These are phyloP conservation scores for Nemania sp. DNA, from an alignment of 2,329 filamentous ascomycete genomes.

Conservation along the genomic window DNA sequence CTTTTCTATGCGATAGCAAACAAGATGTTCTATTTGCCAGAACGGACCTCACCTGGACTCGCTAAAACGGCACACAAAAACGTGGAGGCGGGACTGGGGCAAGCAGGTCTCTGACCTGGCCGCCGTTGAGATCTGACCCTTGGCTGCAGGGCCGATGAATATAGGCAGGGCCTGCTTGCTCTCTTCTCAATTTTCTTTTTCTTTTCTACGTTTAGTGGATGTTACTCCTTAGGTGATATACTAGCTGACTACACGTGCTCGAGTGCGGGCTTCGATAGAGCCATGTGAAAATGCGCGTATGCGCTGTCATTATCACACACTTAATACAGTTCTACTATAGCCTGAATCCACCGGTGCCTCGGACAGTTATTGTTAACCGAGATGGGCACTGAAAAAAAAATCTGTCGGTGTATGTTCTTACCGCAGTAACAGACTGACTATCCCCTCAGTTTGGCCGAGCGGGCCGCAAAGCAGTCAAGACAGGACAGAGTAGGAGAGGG, in stretches of 20 bases:
- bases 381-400: background rate
- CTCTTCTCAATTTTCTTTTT: background rate
- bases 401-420: background rate
- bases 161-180: slow-evolving; percentile 13
- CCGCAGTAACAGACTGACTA: background rate
- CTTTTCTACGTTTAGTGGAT: slow-evolving; percentile 11
- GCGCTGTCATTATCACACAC: slow-evolving; percentile 42
- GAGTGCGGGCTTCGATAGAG: slow-evolving; percentile 13
- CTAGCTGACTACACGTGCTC: slow-evolving; percentile 10
- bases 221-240: slow-evolving; percentile 11
- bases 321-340: slow-evolving; percentile 38
- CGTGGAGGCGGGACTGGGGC: slow-evolving; percentile 28
- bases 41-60: slow-evolving; percentile 13
- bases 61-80: slow-evolving; percentile 29
- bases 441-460: slow-evolving; percentile 14
- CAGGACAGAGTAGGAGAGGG: background rate
- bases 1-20: slow-evolving; percentile 14
- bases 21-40: slow-evolving; percentile 11
- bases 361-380: slow-evolving; percentile 18
- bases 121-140: slow-evolving; percentile 24
- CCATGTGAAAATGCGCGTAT: slow-evolving; percentile 33
- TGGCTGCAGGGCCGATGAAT: slow-evolving; percentile 21
- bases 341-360: slow-evolving; percentile 29
- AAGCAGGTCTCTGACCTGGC: slow-evolving; percentile 26
- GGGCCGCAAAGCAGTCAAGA: slow-evolving; percentile 21